A percentile compares a stretch with the other conserved stretches of the same genome.
Evolutionary conservation across 78 protist genomes (phyloP).

Genomic region (Ministeria vibrans): DNA sequence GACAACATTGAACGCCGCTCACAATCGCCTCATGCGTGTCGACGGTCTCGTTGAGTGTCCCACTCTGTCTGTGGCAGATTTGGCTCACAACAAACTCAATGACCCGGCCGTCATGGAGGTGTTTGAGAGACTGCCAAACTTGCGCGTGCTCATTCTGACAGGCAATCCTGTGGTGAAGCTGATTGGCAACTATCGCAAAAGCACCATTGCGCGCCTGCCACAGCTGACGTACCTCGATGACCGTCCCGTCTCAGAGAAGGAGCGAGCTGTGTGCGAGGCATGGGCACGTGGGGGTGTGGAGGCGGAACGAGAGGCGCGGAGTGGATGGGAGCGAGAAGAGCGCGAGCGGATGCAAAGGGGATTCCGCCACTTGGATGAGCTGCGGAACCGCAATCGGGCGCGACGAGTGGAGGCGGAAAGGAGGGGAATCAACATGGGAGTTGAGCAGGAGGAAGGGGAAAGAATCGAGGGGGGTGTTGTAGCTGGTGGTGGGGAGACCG

Average conservation of each 20-base stretch:
- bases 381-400: too few relatives aligned
- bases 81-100: slow-evolving; percentile 48
- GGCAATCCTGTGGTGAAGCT: slow-evolving; percentile 43
- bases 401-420: too few relatives aligned
- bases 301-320: background rate
- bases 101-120: slow-evolving; percentile 51
- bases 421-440: too few relatives aligned
- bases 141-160: slow-evolving; percentile 16
- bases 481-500: too few relatives aligned
- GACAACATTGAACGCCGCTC: slow-evolving; percentile 32
- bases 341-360: too few relatives aligned
- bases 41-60: slow-evolving; percentile 3
- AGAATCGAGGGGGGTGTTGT: too few relatives aligned
- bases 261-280: slow-evolving; percentile 36
- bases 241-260: slow-evolving; percentile 34
- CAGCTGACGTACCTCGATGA: slow-evolving; percentile 67
- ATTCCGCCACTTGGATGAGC: too few relatives aligned
- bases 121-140: slow-evolving; percentile 32
- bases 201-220: background rate
- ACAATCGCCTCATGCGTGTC: slow-evolving; percentile 45
- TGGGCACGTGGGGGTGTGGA: slow-evolving; percentile 13
- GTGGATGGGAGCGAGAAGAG: too few relatives aligned
- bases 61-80: slow-evolving; percentile 19
- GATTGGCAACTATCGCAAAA: slow-evolving; percentile 51
- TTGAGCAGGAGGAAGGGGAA: too few relatives aligned